Evolutionary conservation across 192 early-diverging fungal species (phyloP), one percentile per base, ranked within the genome.

Genomic region (Dissophora ornata): DNA sequence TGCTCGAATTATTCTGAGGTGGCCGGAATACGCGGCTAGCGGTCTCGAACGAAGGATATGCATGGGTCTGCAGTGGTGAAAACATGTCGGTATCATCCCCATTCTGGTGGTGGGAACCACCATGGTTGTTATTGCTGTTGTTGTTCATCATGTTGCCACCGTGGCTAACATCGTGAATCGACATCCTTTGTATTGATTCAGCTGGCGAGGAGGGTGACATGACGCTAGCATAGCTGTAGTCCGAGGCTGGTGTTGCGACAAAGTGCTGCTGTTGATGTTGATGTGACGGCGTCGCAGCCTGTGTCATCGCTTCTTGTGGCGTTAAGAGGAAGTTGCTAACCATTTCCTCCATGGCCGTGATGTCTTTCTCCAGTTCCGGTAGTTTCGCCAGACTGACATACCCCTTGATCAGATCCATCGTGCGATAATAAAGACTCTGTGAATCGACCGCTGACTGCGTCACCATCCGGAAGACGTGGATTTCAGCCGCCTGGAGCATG

Each of bases 381-480:
- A 77, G 29, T 24, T 67, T 77, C 24, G 73, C 73, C 22, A 77
- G 38, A 18, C 64, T 77, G 26, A 77, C 63, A 44, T 77, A 77
- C 8, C 73, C 73, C 40, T 77, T 77, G 65, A 77, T 60, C 33
- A 77, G 50, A 42, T 77, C 73, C 58, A 77, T 77, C 0, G 73
- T 77, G 13, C 73, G 57, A 22, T 77, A 77, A 21, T 77, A 77
- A 0, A 77, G 64, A 32, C 38, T 67, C 47, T 77, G 73, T 4
- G 73, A 59, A 26, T 67, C 59, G 0, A 57, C 73, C 1, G 65
- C 15, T 2, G 73, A 77, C 25, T 77, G 73, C 2, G 58, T 67
- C 1, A 77, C 59, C 73, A 77, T 77, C 53, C 67, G 73, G 59
- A 77, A 77, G 59, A 77, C 58, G 51, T 77, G 73, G 26, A 77